phyloP scores from a whole-genome alignment of 2,329 filamentous ascomycete species.

The Colletotrichum plurivorum region DNA sequence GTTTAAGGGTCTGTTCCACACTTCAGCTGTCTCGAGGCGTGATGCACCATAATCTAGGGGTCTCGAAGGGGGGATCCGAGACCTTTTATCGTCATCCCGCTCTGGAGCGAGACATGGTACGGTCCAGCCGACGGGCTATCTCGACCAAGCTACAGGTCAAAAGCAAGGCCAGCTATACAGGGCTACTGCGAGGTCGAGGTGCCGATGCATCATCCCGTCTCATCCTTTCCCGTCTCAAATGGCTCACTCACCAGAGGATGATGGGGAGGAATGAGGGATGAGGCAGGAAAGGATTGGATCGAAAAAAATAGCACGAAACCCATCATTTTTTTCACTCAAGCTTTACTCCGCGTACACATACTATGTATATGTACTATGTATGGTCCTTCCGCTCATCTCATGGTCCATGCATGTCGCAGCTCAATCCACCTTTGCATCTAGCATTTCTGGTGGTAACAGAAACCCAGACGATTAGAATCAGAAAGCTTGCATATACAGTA shows the following conservation, averaged over 20 bases:
- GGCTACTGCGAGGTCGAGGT: slow-evolving; percentile 8
- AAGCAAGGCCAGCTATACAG: slow-evolving; percentile 1
- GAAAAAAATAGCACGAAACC: slow-evolving; percentile 25
- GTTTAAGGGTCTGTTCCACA: slow-evolving; percentile 12
- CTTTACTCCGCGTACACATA: no score
- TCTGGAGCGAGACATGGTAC: slow-evolving; percentile 11
- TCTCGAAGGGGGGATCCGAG: slow-evolving; percentile 11
- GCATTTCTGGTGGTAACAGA: no score
- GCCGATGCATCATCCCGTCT: slow-evolving; percentile 3
- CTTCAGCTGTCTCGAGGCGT: neutral
- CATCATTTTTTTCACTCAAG: neutral
- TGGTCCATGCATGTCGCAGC: slow-evolving; percentile 15
- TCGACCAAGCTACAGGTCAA: slow-evolving; percentile 10
- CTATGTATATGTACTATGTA: no score
- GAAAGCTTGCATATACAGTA: no score
- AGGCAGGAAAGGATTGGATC: slow-evolving; percentile 7
- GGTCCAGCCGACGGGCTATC: neutral
- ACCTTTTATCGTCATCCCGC: slow-evolving; percentile 26
- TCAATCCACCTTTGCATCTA: neutral
- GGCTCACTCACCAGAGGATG: slow-evolving; percentile 4
- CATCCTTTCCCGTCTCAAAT: slow-evolving; percentile 8
- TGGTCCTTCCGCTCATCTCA: slow-evolving; percentile 7
- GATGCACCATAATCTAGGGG: neutral
- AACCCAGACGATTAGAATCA: no score
- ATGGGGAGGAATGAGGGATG: neutral